Conservation (phyloP, 768 basidiomycete genomes). For the Galerina marginata region DNA sequence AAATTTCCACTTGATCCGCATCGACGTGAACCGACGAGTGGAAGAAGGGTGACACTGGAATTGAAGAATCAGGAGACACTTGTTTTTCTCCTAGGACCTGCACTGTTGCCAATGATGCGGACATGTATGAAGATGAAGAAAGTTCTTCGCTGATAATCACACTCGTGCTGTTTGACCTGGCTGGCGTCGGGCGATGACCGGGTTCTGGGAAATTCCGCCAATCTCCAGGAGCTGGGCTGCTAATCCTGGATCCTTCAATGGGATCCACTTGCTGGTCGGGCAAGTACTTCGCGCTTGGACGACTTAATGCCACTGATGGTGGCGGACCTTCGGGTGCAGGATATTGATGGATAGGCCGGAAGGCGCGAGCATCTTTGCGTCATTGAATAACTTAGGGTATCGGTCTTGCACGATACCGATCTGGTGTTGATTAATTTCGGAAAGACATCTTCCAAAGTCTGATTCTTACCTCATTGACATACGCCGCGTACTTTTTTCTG, state of each 20-base stretch:
- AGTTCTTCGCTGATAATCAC: slow-evolving; percentile 20
- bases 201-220: background rate
- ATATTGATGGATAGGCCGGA: background rate
- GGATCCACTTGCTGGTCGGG: background rate
- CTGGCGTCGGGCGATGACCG: background rate
- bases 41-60: slow-evolving; percentile 22
- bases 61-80: slow-evolving; percentile 19
- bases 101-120: slow-evolving; percentile 15
- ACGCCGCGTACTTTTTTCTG: slow-evolving; percentile 19
- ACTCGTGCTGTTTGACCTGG: background rate
- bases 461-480: slow-evolving; percentile 19
- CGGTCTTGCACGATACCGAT: slow-evolving; percentile 19
- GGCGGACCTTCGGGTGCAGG: background rate
- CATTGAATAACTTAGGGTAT: slow-evolving; percentile 16
- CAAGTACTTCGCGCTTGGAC: background rate
- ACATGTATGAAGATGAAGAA: slow-evolving; percentile 19
- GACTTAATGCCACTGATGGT: background rate
- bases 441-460: background rate
- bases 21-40: slow-evolving; percentile 13
- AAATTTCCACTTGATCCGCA: slow-evolving; percentile 20
- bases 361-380: background rate
- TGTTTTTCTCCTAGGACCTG: slow-evolving; percentile 19
- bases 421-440: background rate
- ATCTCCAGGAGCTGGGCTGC: background rate
- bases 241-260: background rate